A percentile compares a stretch with the other conserved stretches of the same genome.
Conservation (phyloP, 1,284 basidiomycete species). For the Stygiomarasmius scandens region DNA sequence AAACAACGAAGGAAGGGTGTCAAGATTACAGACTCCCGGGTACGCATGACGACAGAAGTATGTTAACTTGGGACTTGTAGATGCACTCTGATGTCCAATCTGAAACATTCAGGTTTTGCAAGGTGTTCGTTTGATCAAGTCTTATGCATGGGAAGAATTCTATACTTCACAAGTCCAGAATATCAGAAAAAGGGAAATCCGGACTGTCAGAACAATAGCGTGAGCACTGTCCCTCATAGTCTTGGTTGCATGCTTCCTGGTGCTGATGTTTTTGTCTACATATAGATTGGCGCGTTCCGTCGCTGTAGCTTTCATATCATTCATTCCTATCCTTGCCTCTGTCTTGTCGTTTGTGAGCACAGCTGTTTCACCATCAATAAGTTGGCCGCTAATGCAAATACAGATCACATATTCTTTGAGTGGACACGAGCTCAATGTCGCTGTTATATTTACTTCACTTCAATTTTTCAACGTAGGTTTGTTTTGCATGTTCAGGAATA, state of each 20-base stretch:
- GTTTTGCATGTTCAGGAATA: neutral
- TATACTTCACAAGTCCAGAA: constrained; percentile 46
- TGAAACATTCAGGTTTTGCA: constrained; percentile 38
- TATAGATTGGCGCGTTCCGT: constrained; percentile 18
- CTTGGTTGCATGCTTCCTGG: constrained; percentile 17
- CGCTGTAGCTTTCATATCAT: constrained; percentile 40
- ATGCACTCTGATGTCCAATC: too few relatives aligned
- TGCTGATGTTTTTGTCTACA: neutral
- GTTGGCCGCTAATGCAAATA: neutral
- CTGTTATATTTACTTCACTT: constrained; percentile 62
- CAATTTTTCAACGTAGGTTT: constrained; percentile 59
- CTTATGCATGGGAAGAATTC: constrained; percentile 49
- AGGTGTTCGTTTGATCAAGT: constrained; percentile 47
- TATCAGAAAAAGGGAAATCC: constrained; percentile 44
- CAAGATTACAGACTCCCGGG: constrained; percentile 58
- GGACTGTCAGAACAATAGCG: constrained; percentile 38
- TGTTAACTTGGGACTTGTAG: too few relatives aligned
- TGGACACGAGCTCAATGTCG: constrained; percentile 54
- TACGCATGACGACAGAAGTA: constrained; percentile 51
- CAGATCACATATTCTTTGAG: constrained; percentile 57
- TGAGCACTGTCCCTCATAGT: constrained; percentile 23
- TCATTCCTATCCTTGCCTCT: constrained; percentile 57
- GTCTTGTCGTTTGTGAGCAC: constrained; percentile 57
- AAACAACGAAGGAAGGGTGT: constrained; percentile 54
- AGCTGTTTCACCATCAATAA: neutral